These are phyloP conservation scores for Petrea volubilis DNA, from an alignment of 257 asterid genomes.

Conservation along the genomic window DNA sequence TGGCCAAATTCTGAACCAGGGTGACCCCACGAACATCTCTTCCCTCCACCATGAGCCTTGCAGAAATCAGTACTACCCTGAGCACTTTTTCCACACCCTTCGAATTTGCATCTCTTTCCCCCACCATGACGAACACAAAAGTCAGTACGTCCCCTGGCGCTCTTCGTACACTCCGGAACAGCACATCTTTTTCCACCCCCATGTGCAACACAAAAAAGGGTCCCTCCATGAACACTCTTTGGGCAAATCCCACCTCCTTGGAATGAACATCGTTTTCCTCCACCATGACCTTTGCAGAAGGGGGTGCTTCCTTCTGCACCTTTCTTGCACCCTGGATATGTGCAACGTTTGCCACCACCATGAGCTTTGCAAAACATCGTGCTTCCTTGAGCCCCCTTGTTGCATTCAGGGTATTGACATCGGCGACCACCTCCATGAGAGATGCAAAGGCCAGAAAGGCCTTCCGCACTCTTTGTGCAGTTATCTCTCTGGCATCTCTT, in stretches of 20 bases:
- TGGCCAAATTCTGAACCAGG: conserved; percentile 62
- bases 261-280: conserved; percentile 87
- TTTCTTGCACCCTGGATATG: conserved; percentile 63
- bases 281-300: conserved; percentile 94
- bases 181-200: conserved; percentile 96
- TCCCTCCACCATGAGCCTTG: conserved; percentile 97
- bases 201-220: conserved; percentile 84
- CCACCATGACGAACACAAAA: conserved; percentile 95
- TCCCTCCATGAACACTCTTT: conserved; percentile 95
- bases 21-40: conserved; percentile 89
- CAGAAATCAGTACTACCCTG: conserved; percentile 97
- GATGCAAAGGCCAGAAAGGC: conserved; percentile 93
- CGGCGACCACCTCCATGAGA: conserved; percentile 97
- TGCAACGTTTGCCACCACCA: conserved; percentile 92
- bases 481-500: conserved; percentile 85
- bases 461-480: conserved; percentile 90
- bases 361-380: conserved; percentile 92
- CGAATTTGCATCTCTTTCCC: conserved; percentile 82
- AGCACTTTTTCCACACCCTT: conserved; percentile 90
- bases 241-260: conserved; percentile 84
- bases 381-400: conserved; percentile 92
- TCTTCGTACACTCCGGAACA: conserved; percentile 76
- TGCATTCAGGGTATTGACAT: conserved; percentile 68
- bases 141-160: conserved; percentile 93
- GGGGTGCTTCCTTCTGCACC: conserved; percentile 97